Conservation (phyloP, 805 yeast species). For the Ogataea nonfermentans region DNA sequence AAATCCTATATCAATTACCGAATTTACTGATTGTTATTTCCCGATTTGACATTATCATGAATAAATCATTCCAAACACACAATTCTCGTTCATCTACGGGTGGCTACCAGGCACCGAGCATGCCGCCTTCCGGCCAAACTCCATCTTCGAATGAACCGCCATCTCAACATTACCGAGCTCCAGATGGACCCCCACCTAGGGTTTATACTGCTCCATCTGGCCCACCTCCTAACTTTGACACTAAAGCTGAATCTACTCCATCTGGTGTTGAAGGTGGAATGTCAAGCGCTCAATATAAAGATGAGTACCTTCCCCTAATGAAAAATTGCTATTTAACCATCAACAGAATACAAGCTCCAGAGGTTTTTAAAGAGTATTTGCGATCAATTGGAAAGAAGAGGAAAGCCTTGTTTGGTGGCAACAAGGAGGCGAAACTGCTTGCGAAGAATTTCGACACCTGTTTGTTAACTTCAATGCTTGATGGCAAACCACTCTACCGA, state of each 20-base stretch:
- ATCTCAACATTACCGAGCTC: background rate
- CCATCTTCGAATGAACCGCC: background rate
- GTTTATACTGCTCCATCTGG: conserved; percentile 19
- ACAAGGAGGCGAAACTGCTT: conserved; percentile 20
- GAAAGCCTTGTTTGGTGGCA: conserved; percentile 21
- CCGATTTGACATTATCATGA: too few species aligned
- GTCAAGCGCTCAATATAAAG: background rate
- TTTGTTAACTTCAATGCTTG: conserved; percentile 11
- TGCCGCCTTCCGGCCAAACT: too few species aligned
- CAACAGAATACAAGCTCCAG: conserved; percentile 25
- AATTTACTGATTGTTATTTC: too few species aligned
- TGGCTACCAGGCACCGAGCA: too few species aligned
- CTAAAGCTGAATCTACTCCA: background rate
- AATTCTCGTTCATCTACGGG: too few species aligned
- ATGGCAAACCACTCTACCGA: conserved; percentile 15
- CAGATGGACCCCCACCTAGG: conserved; percentile 9
- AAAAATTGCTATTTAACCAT: conserved; percentile 22
- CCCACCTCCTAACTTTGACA: conserved; percentile 16
- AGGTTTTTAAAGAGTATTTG: conserved; percentile 22
- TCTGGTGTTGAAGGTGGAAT: background rate
- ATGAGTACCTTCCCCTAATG: conserved; percentile 19
- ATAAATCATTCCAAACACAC: too few species aligned
- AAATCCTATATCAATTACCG: background rate
- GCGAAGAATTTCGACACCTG: conserved; percentile 12
- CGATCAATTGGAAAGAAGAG: conserved; percentile 22